Evolutionary conservation across 179 eudicot species (phyloP).

Genomic region (Beta corolliflora): DNA sequence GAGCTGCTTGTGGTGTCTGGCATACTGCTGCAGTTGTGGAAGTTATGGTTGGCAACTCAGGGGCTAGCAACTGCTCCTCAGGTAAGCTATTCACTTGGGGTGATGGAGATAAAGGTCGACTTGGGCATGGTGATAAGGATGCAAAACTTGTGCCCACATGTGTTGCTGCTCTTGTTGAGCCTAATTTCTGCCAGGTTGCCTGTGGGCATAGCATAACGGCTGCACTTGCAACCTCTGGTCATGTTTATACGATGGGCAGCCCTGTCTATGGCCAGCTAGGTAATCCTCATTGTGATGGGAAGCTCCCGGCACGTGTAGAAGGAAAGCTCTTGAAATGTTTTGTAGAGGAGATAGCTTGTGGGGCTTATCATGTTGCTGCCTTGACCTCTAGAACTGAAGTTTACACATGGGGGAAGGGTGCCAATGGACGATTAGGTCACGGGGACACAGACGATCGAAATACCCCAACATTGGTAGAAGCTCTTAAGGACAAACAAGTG

Average conservation of each 20-base stretch:
- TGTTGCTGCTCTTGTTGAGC: conserved; percentile 92
- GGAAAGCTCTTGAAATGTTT: conserved; percentile 71
- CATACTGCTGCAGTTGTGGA: conserved; percentile 99
- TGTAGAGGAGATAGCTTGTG: conserved; percentile 95
- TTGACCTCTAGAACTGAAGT: conserved; percentile 94
- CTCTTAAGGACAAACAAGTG: conserved; percentile 93
- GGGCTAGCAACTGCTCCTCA: conserved; percentile 92
- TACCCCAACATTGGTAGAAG: conserved; percentile 82
- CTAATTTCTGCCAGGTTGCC: conserved; percentile 87
- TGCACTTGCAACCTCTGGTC: conserved; percentile 92
- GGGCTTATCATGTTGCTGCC: conserved; percentile 89
- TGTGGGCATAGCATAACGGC: conserved; percentile 93
- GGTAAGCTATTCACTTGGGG: conserved; percentile 99
- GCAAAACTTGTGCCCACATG: conserved; percentile 91
- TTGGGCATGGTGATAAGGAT: conserved; percentile 96
- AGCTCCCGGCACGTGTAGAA: conserved; percentile 74
- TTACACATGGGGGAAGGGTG: conserved; percentile 98
- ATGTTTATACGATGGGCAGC: conserved; percentile 93
- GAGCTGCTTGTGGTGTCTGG: conserved; percentile 98
- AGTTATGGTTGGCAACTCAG: conserved; percentile 95
- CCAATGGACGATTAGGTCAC: conserved; percentile 93
- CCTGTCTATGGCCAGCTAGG: conserved; percentile 96
- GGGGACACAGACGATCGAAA: conserved; percentile 85
- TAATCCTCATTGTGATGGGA: conserved; percentile 82
- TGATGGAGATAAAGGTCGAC: conserved; percentile 94